These are phyloP conservation scores for Leccinum olivaceopallidum DNA, from an alignment of 768 basidiomycete species.

Conservation along the genomic window DNA sequence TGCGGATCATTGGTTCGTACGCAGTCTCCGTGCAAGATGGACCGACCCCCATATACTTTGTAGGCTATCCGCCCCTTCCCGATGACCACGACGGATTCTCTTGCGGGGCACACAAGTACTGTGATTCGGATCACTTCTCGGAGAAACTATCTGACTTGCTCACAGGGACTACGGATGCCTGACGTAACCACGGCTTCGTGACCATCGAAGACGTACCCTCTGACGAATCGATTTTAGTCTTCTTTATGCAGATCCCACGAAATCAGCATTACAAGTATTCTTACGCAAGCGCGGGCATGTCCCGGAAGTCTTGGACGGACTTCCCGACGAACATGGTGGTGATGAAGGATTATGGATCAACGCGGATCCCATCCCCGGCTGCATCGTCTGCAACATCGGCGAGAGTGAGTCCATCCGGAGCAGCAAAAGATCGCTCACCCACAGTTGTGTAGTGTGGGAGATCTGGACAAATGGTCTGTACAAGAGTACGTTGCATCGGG, in stretches of 20 bases:
- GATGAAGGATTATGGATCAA: constrained; percentile 76
- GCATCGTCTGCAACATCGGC: constrained; percentile 89
- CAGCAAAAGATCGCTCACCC: constrained; percentile 2
- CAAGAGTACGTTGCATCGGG: constrained; percentile 86
- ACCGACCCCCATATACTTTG: background rate
- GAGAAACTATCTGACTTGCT: constrained; percentile 7
- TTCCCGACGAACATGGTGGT: constrained; percentile 52
- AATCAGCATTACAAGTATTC: constrained; percentile 82
- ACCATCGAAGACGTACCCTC: background rate
- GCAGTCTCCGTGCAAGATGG: background rate
- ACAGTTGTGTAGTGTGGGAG: constrained; percentile 74
- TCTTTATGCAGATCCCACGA: constrained; percentile 80
- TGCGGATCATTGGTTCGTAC: constrained; percentile 73
- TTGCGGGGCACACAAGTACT: constrained; percentile 87
- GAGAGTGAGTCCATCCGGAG: constrained; percentile 59
- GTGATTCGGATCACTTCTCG: background rate
- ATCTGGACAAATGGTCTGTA: constrained; percentile 89
- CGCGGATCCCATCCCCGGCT: constrained; percentile 80
- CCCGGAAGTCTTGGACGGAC: constrained; percentile 30
- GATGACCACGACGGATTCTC: constrained; percentile 78
- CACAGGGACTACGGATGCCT: constrained; percentile 87
- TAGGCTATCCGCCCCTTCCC: constrained; percentile 88
- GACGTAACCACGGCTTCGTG: constrained; percentile 51
- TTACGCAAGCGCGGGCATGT: constrained; percentile 43
- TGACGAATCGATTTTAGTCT: constrained; percentile 52